phyloP scores from a whole-genome alignment of 1,139 yeast genomes.

The Pichia inconspicua region DNA sequence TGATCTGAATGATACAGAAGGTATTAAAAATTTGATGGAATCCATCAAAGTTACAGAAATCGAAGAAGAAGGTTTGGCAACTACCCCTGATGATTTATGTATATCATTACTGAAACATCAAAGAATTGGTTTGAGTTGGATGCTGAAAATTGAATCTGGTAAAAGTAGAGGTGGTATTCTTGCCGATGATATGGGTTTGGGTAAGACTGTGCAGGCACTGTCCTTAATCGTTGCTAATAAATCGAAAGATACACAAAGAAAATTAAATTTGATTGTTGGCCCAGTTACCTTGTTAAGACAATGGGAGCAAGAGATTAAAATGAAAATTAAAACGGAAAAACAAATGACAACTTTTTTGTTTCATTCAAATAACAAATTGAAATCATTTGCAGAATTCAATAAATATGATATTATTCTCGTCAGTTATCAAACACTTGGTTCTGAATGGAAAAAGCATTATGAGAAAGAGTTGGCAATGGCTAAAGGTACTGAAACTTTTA shows the following conservation, averaged over 20 bases:
- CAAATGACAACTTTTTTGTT: slow-evolving; percentile 46
- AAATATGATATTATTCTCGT: slow-evolving; percentile 68
- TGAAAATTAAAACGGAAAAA: slow-evolving; percentile 46
- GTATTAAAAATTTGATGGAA: slow-evolving; percentile 48
- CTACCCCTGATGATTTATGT: slow-evolving; percentile 64
- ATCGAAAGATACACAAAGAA: slow-evolving; percentile 29
- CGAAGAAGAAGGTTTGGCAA: slow-evolving; percentile 42
- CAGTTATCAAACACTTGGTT: slow-evolving; percentile 67
- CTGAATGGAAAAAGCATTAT: slow-evolving; percentile 61
- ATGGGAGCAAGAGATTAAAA: slow-evolving; percentile 72
- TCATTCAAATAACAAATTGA: slow-evolving; percentile 45
- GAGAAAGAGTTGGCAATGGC: slow-evolving; percentile 31
- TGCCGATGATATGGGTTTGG: slow-evolving; percentile 94
- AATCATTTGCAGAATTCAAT: slow-evolving; percentile 39
- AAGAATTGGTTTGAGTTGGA: slow-evolving; percentile 78
- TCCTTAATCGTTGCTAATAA: slow-evolving; percentile 56
- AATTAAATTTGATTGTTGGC: slow-evolving; percentile 69
- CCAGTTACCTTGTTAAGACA: slow-evolving; percentile 80
- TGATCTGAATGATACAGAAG: slow-evolving; percentile 30
- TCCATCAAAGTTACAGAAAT: slow-evolving; percentile 58
- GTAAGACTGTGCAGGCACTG: slow-evolving; percentile 80
- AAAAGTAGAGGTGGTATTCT: slow-evolving; percentile 65
- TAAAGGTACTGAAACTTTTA: slow-evolving; percentile 22
- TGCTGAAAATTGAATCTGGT: slow-evolving; percentile 57
- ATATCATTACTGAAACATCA: slow-evolving; percentile 76